Evolutionary conservation across 805 yeast genomes (phyloP).

Genomic region (Ogataea pignaliae): DNA sequence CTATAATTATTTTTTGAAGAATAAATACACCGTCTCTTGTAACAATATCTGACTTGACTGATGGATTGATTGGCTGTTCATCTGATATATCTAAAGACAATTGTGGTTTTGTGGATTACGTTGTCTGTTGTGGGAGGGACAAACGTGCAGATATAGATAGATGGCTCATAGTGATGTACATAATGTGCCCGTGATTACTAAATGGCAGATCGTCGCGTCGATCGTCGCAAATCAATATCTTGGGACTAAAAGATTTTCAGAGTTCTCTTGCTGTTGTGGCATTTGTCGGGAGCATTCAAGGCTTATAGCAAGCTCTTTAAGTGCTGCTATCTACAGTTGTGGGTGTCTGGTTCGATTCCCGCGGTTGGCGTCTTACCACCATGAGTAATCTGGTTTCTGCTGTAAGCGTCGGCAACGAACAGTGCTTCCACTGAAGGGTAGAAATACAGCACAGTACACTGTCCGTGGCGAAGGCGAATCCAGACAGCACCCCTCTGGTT

Average conservation of each 20-base stretch:
- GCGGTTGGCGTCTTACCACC: constrained; percentile 30
- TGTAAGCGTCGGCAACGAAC: constrained; percentile 26
- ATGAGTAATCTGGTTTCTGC: constrained; percentile 30
- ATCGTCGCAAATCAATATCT: too few species aligned
- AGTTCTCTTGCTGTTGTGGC: constrained; percentile 27
- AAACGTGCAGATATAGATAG: too few species aligned
- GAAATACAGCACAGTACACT: constrained; percentile 40
- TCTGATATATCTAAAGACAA: background rate
- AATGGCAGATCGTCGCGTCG: too few species aligned
- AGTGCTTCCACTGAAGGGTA: constrained; percentile 38
- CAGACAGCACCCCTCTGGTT: constrained; percentile 36
- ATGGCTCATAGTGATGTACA: too few species aligned
- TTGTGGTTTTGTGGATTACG: too few species aligned
- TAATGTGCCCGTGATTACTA: too few species aligned
- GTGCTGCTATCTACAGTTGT: constrained; percentile 25
- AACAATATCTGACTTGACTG: constrained; percentile 3
- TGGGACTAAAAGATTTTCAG: too few species aligned
- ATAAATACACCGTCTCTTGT: too few species aligned
- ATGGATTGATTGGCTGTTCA: background rate
- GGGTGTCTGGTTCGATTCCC: constrained; percentile 42
- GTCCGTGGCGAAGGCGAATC: constrained; percentile 38
- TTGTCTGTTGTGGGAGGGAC: too few species aligned
- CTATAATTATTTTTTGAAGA: too few species aligned
- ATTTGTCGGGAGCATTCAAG: constrained; percentile 28
- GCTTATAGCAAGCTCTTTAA: constrained; percentile 12